A percentile compares a stretch with the other conserved stretches of the same genome.
phyloP scores from a whole-genome alignment of 495 filamentous ascomycete species.

The Lasiosphaeria miniovina region DNA sequence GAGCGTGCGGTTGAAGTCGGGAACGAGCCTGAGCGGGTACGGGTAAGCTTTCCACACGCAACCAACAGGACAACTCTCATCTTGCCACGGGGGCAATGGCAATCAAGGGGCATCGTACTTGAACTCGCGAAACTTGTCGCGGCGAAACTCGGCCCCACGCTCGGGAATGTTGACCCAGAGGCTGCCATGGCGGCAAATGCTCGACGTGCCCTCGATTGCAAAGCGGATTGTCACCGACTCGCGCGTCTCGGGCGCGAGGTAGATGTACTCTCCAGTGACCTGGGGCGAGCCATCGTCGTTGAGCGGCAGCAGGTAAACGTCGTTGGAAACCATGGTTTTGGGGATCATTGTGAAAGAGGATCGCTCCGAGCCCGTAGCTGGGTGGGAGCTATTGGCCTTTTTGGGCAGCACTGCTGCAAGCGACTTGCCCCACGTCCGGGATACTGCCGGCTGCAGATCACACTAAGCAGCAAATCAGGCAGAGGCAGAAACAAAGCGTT shows the following conservation, averaged over 20 bases:
- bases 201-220: slow-evolving; percentile 91
- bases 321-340: slow-evolving; percentile 52
- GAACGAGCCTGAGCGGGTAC: slow-evolving; percentile 60
- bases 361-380: slow-evolving; percentile 5
- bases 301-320: slow-evolving; percentile 83
- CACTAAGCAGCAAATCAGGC: slow-evolving; percentile 26
- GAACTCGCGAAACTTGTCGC: slow-evolving; percentile 77
- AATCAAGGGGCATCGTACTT: slow-evolving; percentile 54
- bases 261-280: slow-evolving; percentile 85
- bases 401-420: slow-evolving; percentile 4
- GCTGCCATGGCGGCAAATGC: slow-evolving; percentile 88
- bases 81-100: too few relatives aligned
- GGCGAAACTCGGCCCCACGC: slow-evolving; percentile 66
- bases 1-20: slow-evolving; percentile 88
- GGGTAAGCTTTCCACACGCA: background rate
- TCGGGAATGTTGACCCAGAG: slow-evolving; percentile 94
- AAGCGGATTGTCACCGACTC: slow-evolving; percentile 80
- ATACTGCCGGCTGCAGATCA: slow-evolving; percentile 10
- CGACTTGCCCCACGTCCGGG: too few relatives aligned
- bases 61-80: too few relatives aligned
- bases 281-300: slow-evolving; percentile 91
- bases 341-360: slow-evolving; percentile 42
- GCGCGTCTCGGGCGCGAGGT: slow-evolving; percentile 71
- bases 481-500: slow-evolving; percentile 24
- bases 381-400: slow-evolving; percentile 1